A percentile compares a stretch with the other conserved stretches of the same genome.
Conservation (phyloP, 805 yeast species). For the Hanseniaspora guilliermondii region DNA sequence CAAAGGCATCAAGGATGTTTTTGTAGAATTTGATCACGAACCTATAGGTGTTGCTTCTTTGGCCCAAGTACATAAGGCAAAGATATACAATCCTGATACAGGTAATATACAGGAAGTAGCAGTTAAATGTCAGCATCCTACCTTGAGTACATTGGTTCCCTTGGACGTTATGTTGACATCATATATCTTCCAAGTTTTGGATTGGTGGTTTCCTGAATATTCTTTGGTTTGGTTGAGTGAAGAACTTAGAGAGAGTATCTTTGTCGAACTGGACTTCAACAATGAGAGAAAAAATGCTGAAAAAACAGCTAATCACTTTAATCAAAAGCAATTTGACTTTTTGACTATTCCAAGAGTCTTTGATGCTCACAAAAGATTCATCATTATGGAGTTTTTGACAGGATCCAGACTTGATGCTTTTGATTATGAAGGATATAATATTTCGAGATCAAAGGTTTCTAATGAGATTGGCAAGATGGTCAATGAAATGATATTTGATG, state of each 20-base stretch:
- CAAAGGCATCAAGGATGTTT: constrained; percentile 43
- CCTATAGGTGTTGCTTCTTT: constrained; percentile 94
- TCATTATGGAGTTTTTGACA: constrained; percentile 75
- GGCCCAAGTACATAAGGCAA: constrained; percentile 88
- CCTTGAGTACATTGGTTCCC: constrained; percentile 76
- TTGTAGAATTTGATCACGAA: constrained; percentile 47
- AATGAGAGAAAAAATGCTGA: constrained; percentile 76
- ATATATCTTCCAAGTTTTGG: constrained; percentile 60
- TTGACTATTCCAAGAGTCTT: constrained; percentile 60
- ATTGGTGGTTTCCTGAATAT: constrained; percentile 78
- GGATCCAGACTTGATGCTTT: constrained; percentile 79
- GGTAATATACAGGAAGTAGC: constrained; percentile 62
- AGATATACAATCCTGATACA: constrained; percentile 31
- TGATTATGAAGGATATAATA: constrained; percentile 45
- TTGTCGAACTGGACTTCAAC: constrained; percentile 77
- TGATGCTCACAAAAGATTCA: constrained; percentile 53
- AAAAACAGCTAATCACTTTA: constrained; percentile 57
- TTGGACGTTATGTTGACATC: constrained; percentile 70
- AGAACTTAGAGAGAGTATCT: constrained; percentile 75
- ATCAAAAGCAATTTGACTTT: constrained; percentile 26
- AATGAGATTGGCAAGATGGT: constrained; percentile 80
- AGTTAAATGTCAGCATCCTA: constrained; percentile 89
- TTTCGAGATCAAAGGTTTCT: constrained; percentile 68
- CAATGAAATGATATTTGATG: constrained; percentile 90
- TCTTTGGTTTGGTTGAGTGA: constrained; percentile 94